phyloP scores from a whole-genome alignment of 2,329 filamentous ascomycete genomes.

The Colletotrichum sp. region DNA sequence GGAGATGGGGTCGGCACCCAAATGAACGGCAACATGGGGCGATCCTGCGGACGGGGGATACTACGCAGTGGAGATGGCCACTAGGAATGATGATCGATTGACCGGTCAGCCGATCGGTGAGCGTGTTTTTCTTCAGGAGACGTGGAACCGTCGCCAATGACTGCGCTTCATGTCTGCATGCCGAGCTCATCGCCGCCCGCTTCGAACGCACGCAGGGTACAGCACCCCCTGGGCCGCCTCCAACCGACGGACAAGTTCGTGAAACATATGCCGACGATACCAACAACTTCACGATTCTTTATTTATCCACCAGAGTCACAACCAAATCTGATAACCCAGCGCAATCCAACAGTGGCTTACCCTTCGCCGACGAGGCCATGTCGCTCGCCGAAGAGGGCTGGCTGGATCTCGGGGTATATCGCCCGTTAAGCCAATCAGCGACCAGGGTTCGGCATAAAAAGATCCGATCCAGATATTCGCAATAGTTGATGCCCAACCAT shows the following conservation, averaged over 20 bases:
- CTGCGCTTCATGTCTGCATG: background rate
- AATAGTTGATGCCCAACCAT: background rate
- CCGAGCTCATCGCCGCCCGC: background rate
- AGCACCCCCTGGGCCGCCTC: background rate
- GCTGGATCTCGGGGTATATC: background rate
- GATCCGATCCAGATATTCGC: background rate
- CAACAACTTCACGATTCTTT: background rate
- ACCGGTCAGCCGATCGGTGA: background rate
- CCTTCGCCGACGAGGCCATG: background rate
- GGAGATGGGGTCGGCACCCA: background rate
- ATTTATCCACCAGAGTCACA: background rate
- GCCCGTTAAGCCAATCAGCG: background rate
- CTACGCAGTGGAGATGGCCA: background rate
- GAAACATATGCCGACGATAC: background rate
- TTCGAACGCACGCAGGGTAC: background rate
- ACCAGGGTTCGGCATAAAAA: background rate
- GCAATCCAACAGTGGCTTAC: background rate
- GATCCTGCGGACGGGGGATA: background rate
- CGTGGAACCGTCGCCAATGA: background rate
- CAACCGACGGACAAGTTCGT: background rate
- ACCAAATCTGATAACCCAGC: background rate
- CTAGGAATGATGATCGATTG: background rate
- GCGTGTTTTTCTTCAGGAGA: background rate
- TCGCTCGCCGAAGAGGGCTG: background rate
- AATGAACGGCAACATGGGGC: constrained; percentile 7